These are phyloP conservation scores for Ogataea populi-albae DNA, from an alignment of 805 yeast genomes.

Conservation along the genomic window DNA sequence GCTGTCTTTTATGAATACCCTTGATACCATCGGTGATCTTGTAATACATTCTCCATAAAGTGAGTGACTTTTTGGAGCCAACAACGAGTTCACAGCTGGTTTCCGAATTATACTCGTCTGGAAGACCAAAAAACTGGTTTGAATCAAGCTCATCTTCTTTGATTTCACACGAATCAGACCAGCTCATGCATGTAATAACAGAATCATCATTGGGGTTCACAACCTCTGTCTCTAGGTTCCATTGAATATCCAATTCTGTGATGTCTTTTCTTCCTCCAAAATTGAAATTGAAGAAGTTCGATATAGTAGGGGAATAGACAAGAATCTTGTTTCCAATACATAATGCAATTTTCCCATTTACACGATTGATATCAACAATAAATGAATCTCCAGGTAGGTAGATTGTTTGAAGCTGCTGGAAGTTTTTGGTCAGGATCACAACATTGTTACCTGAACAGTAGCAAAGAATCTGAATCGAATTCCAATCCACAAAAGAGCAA, in stretches of 20 bases:
- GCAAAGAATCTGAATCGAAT: conserved; percentile 55
- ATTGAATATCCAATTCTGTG: conserved; percentile 30
- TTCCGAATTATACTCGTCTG: conserved; percentile 34
- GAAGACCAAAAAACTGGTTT: conserved; percentile 29
- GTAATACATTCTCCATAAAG: conserved; percentile 50
- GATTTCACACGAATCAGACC: conserved; percentile 36
- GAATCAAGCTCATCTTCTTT: conserved; percentile 26
- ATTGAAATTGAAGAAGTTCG: conserved; percentile 37
- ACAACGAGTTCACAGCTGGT: conserved; percentile 52
- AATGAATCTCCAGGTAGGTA: conserved; percentile 65
- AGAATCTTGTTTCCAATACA: conserved; percentile 42
- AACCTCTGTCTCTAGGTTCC: conserved; percentile 31
- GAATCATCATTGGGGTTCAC: conserved; percentile 22
- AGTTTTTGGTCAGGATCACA: conserved; percentile 56
- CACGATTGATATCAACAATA: conserved; percentile 60
- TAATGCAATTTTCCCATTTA: conserved; percentile 62
- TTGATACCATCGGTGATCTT: conserved; percentile 18
- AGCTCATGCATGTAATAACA: conserved; percentile 29
- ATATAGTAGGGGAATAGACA: conserved; percentile 57
- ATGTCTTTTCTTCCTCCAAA: conserved; percentile 33
- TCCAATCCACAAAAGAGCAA: conserved; percentile 63
- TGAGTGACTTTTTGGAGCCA: conserved; percentile 51
- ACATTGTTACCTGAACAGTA: conserved; percentile 90
- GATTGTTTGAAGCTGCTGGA: conserved; percentile 67
- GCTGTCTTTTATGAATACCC: conserved; percentile 17